A percentile compares a stretch with the other conserved stretches of the same genome.
Conservation (phyloP, 139 green algal species). For the Coelastrella sp. region DNA sequence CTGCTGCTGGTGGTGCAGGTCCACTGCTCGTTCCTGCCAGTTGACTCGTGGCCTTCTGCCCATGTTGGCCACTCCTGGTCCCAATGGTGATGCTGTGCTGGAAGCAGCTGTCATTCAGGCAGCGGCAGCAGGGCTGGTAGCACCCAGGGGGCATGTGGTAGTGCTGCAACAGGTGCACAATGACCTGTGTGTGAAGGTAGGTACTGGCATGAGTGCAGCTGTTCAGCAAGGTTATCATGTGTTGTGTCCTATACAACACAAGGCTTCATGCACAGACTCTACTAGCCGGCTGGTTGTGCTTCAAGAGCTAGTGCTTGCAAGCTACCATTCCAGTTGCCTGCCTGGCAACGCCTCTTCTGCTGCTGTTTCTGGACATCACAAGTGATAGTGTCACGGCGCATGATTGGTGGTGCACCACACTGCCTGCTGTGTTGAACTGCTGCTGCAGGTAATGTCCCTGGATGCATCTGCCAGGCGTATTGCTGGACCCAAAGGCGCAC, state of each 20-base stretch:
- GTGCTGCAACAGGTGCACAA: slow-evolving; percentile 70
- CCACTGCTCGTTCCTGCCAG: slow-evolving; percentile 80
- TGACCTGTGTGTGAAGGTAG: slow-evolving; percentile 69
- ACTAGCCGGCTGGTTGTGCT: no score
- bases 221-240: neutral
- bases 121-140: slow-evolving; percentile 65
- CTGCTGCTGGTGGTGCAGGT: neutral
- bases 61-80: slow-evolving; percentile 84
- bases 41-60: slow-evolving; percentile 85
- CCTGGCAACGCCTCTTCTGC: no score
- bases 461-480: neutral
- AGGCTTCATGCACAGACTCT: neutral
- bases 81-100: slow-evolving; percentile 60
- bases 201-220: neutral
- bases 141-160: slow-evolving; percentile 80
- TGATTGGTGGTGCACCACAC: no score
- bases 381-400: no score
- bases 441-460: neutral
- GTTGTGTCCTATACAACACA: neutral
- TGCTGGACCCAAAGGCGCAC: neutral
- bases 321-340: no score
- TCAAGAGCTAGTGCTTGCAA: no score
- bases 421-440: no score
- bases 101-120: slow-evolving; percentile 31
- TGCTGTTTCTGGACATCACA: no score